Evolutionary conservation across 306 rosid genomes (phyloP).

Genomic region (Malus asiatica): DNA sequence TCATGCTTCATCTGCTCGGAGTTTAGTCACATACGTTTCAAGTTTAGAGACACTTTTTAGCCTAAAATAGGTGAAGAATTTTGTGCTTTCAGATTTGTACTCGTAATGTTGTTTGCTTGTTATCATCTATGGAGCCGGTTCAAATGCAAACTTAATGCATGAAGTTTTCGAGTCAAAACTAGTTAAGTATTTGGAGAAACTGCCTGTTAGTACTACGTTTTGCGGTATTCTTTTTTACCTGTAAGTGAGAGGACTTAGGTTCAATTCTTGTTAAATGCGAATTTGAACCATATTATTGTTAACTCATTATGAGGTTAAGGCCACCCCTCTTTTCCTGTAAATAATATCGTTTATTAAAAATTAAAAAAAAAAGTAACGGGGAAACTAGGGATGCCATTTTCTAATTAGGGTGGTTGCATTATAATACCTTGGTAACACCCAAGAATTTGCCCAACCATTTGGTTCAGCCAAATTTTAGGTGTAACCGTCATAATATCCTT

Average conservation of each 20-base stretch:
- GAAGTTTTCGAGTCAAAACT: not conserved
- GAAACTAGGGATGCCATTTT: not conserved
- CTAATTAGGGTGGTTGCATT: not conserved
- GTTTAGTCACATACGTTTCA: conserved; percentile 14
- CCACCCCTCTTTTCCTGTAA: no score
- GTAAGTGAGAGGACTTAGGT: no score
- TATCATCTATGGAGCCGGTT: not conserved
- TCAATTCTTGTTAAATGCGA: no score
- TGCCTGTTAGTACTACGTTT: no score
- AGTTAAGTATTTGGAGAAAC: not conserved
- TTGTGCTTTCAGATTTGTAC: not conserved
- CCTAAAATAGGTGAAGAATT: not conserved
- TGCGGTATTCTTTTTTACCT: no score
- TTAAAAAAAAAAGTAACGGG: no score
- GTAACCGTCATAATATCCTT: no score
- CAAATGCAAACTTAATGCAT: not conserved
- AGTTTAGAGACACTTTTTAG: not conserved
- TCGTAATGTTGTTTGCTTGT: not conserved
- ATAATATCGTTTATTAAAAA: no score
- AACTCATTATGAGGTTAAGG: no score
- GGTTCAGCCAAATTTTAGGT: no score
- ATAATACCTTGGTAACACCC: not conserved
- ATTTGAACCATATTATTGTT: no score
- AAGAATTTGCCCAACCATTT: not conserved
- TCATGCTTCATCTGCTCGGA: conserved; percentile 88